phyloP scores from a whole-genome alignment of 2,329 filamentous ascomycete species.

The Pseudogymnoascus sp. region DNA sequence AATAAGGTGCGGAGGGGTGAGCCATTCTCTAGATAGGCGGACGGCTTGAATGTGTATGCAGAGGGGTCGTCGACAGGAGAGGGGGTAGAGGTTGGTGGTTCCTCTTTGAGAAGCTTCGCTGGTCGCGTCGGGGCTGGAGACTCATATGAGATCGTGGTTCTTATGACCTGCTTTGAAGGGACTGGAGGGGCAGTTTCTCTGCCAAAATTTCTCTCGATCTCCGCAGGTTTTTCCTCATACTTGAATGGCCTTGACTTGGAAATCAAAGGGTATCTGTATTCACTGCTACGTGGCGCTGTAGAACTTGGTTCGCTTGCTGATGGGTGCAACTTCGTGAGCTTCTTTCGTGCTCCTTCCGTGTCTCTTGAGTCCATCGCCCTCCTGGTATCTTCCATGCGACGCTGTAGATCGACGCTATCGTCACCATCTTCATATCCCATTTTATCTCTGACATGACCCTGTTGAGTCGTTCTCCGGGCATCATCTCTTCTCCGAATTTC shows the following conservation, averaged over 20 bases:
- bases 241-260: slow-evolving; percentile 41
- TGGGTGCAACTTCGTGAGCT: slow-evolving; percentile 21
- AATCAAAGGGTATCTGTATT: slow-evolving; percentile 51
- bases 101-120: slow-evolving; percentile 17
- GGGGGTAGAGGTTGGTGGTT: slow-evolving; percentile 10
- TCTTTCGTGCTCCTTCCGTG: slow-evolving; percentile 15
- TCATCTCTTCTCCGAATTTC: slow-evolving; percentile 63
- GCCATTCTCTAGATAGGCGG: slow-evolving; percentile 84
- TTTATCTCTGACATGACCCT: slow-evolving; percentile 44
- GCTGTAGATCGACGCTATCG: slow-evolving; percentile 37
- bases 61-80: slow-evolving; percentile 11
- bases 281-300: slow-evolving; percentile 17
- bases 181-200: slow-evolving; percentile 22
- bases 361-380: slow-evolving; percentile 29
- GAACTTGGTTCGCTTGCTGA: slow-evolving; percentile 18
- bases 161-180: slow-evolving; percentile 17
- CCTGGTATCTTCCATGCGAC: slow-evolving; percentile 43
- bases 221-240: slow-evolving; percentile 26
- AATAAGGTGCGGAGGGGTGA: slow-evolving; percentile 81
- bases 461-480: slow-evolving; percentile 46
- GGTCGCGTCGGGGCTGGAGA: slow-evolving; percentile 19
- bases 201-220: not conserved
- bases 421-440: slow-evolving; percentile 27
- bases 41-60: slow-evolving; percentile 69
- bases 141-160: not conserved